Conservation (phyloP, 352 stramenopile species). For the Peronospora destructor region DNA sequence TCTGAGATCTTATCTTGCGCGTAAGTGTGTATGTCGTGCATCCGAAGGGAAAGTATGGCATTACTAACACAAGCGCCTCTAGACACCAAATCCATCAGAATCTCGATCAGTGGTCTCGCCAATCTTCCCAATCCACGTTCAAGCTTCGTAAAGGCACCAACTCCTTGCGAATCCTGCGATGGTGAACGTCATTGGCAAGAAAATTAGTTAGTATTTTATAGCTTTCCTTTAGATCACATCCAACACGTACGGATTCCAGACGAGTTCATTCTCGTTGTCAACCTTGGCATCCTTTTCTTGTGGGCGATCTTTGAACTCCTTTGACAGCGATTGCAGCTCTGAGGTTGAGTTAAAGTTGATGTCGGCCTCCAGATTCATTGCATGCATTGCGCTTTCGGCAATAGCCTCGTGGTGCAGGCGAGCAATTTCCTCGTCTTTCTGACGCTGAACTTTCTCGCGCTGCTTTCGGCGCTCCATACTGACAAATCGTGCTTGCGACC, state of each 20-base stretch:
- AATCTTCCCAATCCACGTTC: constrained; percentile 77
- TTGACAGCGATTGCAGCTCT: constrained; percentile 55
- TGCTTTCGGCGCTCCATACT: constrained; percentile 47
- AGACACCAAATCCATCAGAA: constrained; percentile 2
- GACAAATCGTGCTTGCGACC: constrained; percentile 44
- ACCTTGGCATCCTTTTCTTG: constrained; percentile 51
- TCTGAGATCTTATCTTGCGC: no score
- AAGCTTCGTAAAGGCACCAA: constrained; percentile 71
- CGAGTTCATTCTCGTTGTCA: constrained; percentile 65
- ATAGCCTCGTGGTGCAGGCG: constrained; percentile 64
- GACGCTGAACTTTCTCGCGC: constrained; percentile 56
- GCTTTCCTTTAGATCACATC: neutral
- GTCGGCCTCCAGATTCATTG: constrained; percentile 65
- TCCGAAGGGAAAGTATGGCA: neutral
- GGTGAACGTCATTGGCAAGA: neutral
- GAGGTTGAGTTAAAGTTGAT: constrained; percentile 40
- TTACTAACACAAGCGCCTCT: constrained; percentile 1
- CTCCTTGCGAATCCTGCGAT: constrained; percentile 55
- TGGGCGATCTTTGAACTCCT: constrained; percentile 44
- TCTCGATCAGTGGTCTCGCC: constrained; percentile 58
- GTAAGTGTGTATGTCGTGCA: no score
- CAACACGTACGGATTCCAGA: constrained; percentile 75
- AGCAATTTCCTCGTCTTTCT: constrained; percentile 61
- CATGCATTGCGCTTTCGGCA: constrained; percentile 61
- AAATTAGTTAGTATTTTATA: constrained; percentile 1